Conservation (phyloP, 83 land plant species). For the Larix sibirica region DNA sequence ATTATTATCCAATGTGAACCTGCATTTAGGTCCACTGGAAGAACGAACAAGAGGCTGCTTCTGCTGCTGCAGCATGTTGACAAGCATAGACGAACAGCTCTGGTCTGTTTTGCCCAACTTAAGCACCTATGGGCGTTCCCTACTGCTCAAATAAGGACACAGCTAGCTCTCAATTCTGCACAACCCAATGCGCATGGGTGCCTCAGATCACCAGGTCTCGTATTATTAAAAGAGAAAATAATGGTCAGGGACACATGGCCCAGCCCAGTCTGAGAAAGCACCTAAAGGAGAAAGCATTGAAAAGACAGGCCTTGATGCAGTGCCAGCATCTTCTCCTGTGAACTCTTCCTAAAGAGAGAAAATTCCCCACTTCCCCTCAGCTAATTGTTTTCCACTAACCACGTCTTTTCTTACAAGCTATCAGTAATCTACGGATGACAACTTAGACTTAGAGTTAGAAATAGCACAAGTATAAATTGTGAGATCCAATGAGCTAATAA, state of each 20-base stretch:
- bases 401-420: not conserved
- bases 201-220: not conserved
- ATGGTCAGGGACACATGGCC: conserved; percentile 3
- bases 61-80: conserved; percentile 1
- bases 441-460: not conserved
- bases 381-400: not conserved
- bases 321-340: not conserved
- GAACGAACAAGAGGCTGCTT: no score
- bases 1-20: not conserved
- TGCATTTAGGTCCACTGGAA: not conserved
- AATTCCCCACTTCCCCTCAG: not conserved
- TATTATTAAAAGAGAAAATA: not conserved
- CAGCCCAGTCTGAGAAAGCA: no score
- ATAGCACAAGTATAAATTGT: not conserved
- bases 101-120: no score
- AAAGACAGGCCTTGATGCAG: not conserved
- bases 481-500: not conserved
- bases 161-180: not conserved
- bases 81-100: not conserved
- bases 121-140: no score
- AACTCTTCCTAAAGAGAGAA: not conserved
- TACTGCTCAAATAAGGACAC: no score
- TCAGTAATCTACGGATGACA: conserved; percentile 9
- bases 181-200: not conserved
- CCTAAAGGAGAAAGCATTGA: conserved; percentile 2